These are phyloP conservation scores for Xylaria bambusicola DNA, from an alignment of 495 filamentous ascomycete species.

Conservation along the genomic window DNA sequence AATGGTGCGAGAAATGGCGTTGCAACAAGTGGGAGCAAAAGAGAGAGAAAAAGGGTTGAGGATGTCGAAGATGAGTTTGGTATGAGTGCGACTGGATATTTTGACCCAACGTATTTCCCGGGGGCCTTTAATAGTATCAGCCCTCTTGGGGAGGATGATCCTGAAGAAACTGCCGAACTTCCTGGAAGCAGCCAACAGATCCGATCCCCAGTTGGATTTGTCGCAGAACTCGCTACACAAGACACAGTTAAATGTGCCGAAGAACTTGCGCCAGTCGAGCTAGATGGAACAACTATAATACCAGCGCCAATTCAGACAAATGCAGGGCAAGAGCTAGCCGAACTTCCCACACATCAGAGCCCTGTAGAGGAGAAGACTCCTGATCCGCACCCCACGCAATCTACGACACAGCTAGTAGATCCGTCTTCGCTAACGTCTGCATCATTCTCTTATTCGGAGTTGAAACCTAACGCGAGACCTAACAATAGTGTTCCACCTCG, in stretches of 20 bases:
- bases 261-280: slow-evolving; percentile 45
- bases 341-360: slow-evolving; percentile 38
- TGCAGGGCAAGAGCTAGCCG: slow-evolving; percentile 17
- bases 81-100: slow-evolving; percentile 38
- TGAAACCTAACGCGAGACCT: slow-evolving; percentile 8
- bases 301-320: slow-evolving; percentile 23
- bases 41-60: slow-evolving; percentile 3
- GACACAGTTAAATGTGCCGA: slow-evolving; percentile 38
- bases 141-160: slow-evolving; percentile 35
- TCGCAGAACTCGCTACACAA: slow-evolving; percentile 46
- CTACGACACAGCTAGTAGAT: slow-evolving; percentile 20
- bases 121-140: slow-evolving; percentile 40
- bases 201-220: slow-evolving; percentile 39
- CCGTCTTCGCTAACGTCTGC: slow-evolving; percentile 31
- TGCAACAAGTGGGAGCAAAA: slow-evolving; percentile 15
- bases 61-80: slow-evolving; percentile 14
- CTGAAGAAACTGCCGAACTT: slow-evolving; percentile 30
- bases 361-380: slow-evolving; percentile 29
- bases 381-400: slow-evolving; percentile 4
- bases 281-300: slow-evolving; percentile 32
- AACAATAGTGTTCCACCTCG: neutral
- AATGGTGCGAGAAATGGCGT: slow-evolving; percentile 22
- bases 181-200: slow-evolving; percentile 23
- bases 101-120: slow-evolving; percentile 46
- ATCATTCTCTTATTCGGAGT: slow-evolving; percentile 31